Evolutionary conservation across 2,329 filamentous ascomycete species (phyloP), one percentile per base, ranked within the genome.

Genomic region (Laburnicola sp.): DNA sequence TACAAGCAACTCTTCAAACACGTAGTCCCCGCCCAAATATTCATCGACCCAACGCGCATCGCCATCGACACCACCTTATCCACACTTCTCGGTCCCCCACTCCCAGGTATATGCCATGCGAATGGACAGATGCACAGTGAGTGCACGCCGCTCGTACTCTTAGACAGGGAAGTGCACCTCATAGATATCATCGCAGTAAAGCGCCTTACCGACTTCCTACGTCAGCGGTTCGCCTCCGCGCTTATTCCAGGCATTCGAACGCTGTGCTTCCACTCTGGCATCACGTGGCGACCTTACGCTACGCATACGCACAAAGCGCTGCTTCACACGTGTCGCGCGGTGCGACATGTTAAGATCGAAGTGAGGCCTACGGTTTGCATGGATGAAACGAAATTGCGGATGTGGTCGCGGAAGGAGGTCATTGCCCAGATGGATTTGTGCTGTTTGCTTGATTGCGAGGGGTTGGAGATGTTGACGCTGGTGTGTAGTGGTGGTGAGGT

Each of bases 401-500:
- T 51, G 4, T 28, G 35, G 11, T 10, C 28, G 26, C 48, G 31
- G 40, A 53, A 53, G 11, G 21, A 53, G 21, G 32, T 48, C 9
- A 32, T 45, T 16, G 40, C 45, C 3, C n/a, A 37, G 9, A 35
- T 48, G 26, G 45, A 48, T 41, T 16, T 48, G 6, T 48, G 40
- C n/a, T 48, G 50, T 41, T 16, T 53, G 16, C 7, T 48, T 8
- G 41, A 48, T 10, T 48, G 35, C 21, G 28, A 40, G 35, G 23
- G 27, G 34, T 26, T 53, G 16, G 40, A 53, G 45, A 48, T 23
- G 10, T 16, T 52, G 8, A 44, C 44, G 21, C 34, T 52, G 11
- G 32, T 31, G 6, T 52, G 45, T 35, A 6, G 6, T 21, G 44
- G 27, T 21, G 50, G 35, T 2, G 35, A 34, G 34, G 6, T 6